phyloP scores from a whole-genome alignment of 176 grass and related monocot species.

The Lolium rigidum region DNA sequence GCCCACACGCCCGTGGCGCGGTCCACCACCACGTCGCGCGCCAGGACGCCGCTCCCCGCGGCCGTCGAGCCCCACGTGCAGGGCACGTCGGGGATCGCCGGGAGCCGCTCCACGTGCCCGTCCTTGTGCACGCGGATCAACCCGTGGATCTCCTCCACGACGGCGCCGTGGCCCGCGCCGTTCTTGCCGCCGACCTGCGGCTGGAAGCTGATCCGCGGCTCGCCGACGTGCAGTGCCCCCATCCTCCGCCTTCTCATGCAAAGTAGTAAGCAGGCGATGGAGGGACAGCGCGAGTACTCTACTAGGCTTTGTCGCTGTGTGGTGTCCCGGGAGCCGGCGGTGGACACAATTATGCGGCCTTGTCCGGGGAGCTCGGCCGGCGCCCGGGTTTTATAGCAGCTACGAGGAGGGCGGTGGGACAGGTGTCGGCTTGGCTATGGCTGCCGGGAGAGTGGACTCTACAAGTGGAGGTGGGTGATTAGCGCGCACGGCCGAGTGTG shows the following conservation, averaged over 20 bases:
- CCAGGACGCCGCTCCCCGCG: slow-evolving; percentile 43
- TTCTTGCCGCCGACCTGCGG: slow-evolving; percentile 34
- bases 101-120: slow-evolving; percentile 77
- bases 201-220: slow-evolving; percentile 51
- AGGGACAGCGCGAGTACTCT: too few species aligned
- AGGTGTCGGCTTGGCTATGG: slow-evolving; percentile 32
- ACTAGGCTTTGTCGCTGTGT: slow-evolving; percentile 5
- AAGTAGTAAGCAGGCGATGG: background rate
- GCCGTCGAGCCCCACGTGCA: slow-evolving; percentile 63
- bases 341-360: slow-evolving; percentile 48
- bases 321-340: slow-evolving; percentile 37
- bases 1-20: slow-evolving; percentile 65
- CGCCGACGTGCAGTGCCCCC: slow-evolving; percentile 73
- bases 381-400: slow-evolving; percentile 47
- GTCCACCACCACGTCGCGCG: slow-evolving; percentile 60
- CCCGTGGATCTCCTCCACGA: slow-evolving; percentile 84
- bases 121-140: slow-evolving; percentile 78
- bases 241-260: slow-evolving; percentile 56
- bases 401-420: background rate
- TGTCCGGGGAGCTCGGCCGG: slow-evolving; percentile 15
- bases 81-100: slow-evolving; percentile 65
- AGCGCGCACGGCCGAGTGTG: slow-evolving; percentile 19
- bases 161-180: slow-evolving; percentile 45
- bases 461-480: slow-evolving; percentile 46
- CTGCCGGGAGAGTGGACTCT: background rate